A percentile compares a stretch with the other conserved stretches of the same genome.
These are phyloP conservation scores for Tetrapisispora namnaoensis DNA, from an alignment of 805 yeast genomes.

Conservation along the genomic window DNA sequence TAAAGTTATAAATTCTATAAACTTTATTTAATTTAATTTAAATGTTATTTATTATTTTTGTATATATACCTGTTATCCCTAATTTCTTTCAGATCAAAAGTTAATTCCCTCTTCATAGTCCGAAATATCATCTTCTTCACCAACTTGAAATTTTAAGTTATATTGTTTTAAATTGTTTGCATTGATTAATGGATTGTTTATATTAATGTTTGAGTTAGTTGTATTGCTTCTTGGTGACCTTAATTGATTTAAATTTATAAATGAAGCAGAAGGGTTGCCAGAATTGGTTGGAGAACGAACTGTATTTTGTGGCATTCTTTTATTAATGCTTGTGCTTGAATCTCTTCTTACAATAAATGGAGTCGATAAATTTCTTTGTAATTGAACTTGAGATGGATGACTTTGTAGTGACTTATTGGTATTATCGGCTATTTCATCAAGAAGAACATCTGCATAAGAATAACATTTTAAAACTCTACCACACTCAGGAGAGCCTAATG, in stretches of 20 bases:
- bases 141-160: neutral
- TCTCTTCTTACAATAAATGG: constrained; percentile 11
- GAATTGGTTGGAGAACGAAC: constrained; percentile 14
- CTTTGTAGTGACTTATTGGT: neutral
- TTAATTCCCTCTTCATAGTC: neutral
- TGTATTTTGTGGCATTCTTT: constrained; percentile 7
- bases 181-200: constrained; percentile 2
- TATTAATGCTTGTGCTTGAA: constrained; percentile 6
- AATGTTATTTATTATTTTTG: no score
- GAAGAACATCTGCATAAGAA: constrained; percentile 73
- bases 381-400: constrained; percentile 5
- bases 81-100: neutral
- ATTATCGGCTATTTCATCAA: constrained; percentile 36
- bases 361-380: constrained; percentile 13
- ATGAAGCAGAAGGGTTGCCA: constrained; percentile 4
- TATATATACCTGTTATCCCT: neutral
- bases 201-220: constrained; percentile 1
- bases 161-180: neutral
- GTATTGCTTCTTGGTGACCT: constrained; percentile 2
- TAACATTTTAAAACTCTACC: constrained; percentile 35
- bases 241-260: neutral
- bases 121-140: neutral
- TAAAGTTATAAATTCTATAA: no score
- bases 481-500: neutral
- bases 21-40: no score